phyloP scores from a whole-genome alignment of 257 asterid genomes.

The Capsicum pubescens region DNA sequence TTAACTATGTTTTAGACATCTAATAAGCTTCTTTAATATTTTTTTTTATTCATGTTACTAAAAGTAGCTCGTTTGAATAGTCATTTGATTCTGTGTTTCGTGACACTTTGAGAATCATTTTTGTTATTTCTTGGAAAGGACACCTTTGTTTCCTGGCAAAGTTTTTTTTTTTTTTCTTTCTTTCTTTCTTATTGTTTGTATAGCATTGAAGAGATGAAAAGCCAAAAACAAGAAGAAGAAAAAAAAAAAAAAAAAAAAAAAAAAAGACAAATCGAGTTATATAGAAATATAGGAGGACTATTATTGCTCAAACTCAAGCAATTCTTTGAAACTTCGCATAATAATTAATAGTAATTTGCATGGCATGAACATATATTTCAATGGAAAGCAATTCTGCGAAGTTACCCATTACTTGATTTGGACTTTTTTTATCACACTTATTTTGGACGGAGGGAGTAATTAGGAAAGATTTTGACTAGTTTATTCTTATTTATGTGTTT shows the following conservation, averaged over 20 bases:
- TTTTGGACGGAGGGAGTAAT: neutral
- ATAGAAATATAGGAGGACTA: neutral
- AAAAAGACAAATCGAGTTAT: neutral
- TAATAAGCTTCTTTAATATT: too few relatives aligned
- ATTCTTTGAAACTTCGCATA: constrained; percentile 16
- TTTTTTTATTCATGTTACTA: too few relatives aligned
- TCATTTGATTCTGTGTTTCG: neutral
- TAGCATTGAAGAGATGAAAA: constrained; percentile 8
- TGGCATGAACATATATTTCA: constrained; percentile 1
- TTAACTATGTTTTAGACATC: too few relatives aligned
- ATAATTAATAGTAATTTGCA: constrained; percentile 12
- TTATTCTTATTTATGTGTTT: neutral
- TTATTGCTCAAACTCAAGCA: neutral
- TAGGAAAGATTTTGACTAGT: neutral
- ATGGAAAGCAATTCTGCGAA: neutral
- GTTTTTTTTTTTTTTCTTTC: too few relatives aligned
- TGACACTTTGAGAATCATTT: neutral
- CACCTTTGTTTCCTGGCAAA: neutral
- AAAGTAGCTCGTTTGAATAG: too few relatives aligned
- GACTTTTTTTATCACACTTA: neutral
- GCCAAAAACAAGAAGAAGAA: neutral
- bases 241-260: neutral
- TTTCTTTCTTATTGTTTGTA: neutral
- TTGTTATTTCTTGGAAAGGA: neutral
- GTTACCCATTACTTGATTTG: neutral